A percentile compares a stretch with the other conserved stretches of the same genome.
phyloP scores from a whole-genome alignment of 2,329 filamentous ascomycete species.

The Sporothrix brasiliensis region DNA sequence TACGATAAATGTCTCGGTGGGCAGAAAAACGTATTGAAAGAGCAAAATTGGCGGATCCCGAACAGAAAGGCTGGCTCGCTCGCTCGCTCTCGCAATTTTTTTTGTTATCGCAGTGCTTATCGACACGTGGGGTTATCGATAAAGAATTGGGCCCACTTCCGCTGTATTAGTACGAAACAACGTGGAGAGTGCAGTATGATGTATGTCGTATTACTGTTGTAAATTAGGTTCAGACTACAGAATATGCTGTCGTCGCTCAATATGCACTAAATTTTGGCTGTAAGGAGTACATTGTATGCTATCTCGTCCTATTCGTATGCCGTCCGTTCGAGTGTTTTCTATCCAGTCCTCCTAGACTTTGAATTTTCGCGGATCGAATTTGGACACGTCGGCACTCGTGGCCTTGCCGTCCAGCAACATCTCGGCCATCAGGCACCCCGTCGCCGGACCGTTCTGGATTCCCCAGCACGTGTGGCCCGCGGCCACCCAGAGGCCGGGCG shows the following conservation, averaged over 20 bases:
- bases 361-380: slow-evolving; percentile 68
- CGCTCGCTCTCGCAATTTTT: slow-evolving; percentile 26
- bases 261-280: too few relatives aligned
- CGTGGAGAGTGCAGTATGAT: not conserved
- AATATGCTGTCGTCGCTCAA: not conserved
- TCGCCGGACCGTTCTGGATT: slow-evolving; percentile 92
- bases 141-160: not conserved
- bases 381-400: slow-evolving; percentile 66
- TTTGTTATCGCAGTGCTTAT: slow-evolving; percentile 32
- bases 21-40: slow-evolving; percentile 2
- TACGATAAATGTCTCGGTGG: not conserved
- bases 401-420: slow-evolving; percentile 73
- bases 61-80: slow-evolving; percentile 12
- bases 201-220: not conserved
- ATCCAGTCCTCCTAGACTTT: slow-evolving; percentile 49
- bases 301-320: not conserved
- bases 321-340: not conserved
- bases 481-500: slow-evolving; percentile 76
- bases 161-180: not conserved
- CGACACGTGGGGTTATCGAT: slow-evolving; percentile 32
- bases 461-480: slow-evolving; percentile 97
- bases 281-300: too few relatives aligned
- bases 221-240: not conserved
- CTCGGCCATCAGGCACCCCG: slow-evolving; percentile 78
- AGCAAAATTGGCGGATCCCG: not conserved